Percentiles rank a stretch among this genome's conserved stretches.
Evolutionary conservation across 2,329 filamentous ascomycete genomes (phyloP).

Genomic region (Cercospora janseana): DNA sequence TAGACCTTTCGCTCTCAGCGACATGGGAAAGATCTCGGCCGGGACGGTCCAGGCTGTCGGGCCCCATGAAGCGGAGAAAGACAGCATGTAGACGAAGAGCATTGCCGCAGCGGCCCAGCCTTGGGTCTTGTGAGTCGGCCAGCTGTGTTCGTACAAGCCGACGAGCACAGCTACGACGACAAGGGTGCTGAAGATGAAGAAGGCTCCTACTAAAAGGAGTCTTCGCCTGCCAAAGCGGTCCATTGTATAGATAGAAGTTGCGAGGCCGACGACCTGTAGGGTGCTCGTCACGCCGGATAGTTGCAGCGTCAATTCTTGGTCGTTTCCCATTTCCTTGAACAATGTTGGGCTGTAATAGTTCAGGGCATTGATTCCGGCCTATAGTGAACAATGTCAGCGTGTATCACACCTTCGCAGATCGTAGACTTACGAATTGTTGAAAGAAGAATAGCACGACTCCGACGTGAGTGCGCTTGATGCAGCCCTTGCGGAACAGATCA

Average conservation of each 20-base stretch:
- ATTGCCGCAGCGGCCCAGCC: conserved; percentile 42
- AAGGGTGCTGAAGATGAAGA: conserved; percentile 50
- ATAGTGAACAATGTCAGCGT: too few species aligned
- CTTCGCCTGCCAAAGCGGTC: conserved; percentile 44
- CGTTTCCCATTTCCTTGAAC: conserved; percentile 44
- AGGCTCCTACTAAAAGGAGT: conserved; percentile 45
- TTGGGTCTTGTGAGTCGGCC: conserved; percentile 46
- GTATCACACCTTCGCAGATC: too few species aligned
- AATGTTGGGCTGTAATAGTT: conserved; percentile 52
- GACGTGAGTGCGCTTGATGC: conserved; percentile 50
- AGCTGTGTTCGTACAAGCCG: conserved; percentile 50
- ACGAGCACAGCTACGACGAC: conserved; percentile 55
- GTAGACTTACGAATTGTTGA: conserved; percentile 40
- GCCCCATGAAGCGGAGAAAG: conserved; percentile 57
- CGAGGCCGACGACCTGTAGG: conserved; percentile 44
- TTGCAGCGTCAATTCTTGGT: conserved; percentile 41
- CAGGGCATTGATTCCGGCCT: conserved; percentile 45
- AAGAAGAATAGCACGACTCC: conserved; percentile 58
- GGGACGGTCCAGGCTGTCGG: conserved; percentile 37
- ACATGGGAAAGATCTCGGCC: conserved; percentile 63
- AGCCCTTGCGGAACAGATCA: conserved; percentile 50
- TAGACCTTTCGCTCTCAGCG: conserved; percentile 63
- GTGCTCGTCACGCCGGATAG: conserved; percentile 46
- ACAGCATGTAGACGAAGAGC: conserved; percentile 34
- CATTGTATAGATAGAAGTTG: conserved; percentile 45